Evolutionary conservation across 768 basidiomycete genomes (phyloP).

Genomic region (Tricholoma flavovirens): DNA sequence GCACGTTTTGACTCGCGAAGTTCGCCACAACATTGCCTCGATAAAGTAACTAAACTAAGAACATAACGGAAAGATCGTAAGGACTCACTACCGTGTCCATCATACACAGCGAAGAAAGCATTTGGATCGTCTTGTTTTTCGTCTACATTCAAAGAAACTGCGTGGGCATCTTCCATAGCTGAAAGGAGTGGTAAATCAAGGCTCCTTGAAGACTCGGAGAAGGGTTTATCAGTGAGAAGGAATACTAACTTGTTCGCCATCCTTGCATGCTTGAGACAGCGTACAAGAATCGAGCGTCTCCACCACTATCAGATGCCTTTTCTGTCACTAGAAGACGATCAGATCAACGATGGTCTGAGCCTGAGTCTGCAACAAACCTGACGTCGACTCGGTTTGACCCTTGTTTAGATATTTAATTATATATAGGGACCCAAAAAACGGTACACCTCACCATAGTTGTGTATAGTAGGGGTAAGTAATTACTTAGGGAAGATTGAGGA

Average conservation of each 20-base stretch:
- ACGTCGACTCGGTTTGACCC: neutral
- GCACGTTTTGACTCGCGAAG: slow-evolving; percentile 81
- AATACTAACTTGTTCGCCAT: neutral
- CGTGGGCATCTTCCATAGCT: slow-evolving; percentile 99
- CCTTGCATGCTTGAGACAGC: neutral
- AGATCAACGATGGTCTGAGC: neutral
- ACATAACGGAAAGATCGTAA: slow-evolving; percentile 6
- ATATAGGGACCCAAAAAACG: neutral
- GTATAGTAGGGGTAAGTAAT: too few relatives aligned
- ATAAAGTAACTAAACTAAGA: slow-evolving; percentile 1
- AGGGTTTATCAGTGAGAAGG: too few relatives aligned
- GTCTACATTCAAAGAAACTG: slow-evolving; percentile 65
- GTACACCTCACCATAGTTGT: neutral
- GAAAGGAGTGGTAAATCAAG: neutral
- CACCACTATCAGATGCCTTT: neutral
- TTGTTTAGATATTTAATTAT: neutral
- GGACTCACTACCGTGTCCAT: slow-evolving; percentile 89
- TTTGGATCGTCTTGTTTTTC: slow-evolving; percentile 40
- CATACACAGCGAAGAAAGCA: slow-evolving; percentile 94
- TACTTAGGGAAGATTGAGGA: too few relatives aligned
- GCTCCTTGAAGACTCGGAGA: neutral
- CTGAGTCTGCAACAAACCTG: neutral
- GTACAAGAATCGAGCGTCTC: neutral
- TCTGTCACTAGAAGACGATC: neutral
- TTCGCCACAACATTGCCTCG: slow-evolving; percentile 75